Base-by-base conservation (phyloP, 2,329 filamentous ascomycete species). In the Apiospora aurea region DNA sequence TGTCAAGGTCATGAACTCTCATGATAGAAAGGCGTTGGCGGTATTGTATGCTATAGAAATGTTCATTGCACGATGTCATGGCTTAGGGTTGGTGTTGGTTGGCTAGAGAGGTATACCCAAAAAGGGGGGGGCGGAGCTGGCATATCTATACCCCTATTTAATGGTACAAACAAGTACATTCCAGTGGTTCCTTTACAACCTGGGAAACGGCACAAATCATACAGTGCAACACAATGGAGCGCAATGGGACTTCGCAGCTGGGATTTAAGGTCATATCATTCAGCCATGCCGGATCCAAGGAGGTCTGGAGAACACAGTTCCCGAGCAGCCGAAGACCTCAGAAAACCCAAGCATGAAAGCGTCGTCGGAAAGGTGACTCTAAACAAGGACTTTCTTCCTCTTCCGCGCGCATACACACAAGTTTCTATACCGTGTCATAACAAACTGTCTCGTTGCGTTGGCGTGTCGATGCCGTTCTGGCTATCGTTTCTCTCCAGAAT, bases 271-370 rank as follows among this genome's bases (percentile, higher is more conserved):
- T 29, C 69, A 71, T 74, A 26, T 74, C 73, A 74, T 77, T 77
- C 78, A 77, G 79, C 77, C 80, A 80, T 80, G 78, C 78, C 80
- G 79, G 80, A 80, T 78, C 75, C 76, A 77, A 76, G 74, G 72
- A 74, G 69, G 71, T 67, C 70, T 70, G 68, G 73, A 75, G 74
- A 76, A 75, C 73, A 73, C 73, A 72, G 73, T 51, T 68, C 38
- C 44, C 71, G 26, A 51, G 43, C 46, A 61, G 70, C 34, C 69
- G 51, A 64, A 72, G 77, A 76, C 69, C 69, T 67, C 66, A 72
- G 72, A 73, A 72, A 70, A 73, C 71, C 69, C 69, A 67, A 51
- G 47, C 72, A 72, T 73, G 71, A 70, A 72, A 71, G 71, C 75
- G 71, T 74, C 74, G 73, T 74, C 74, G 74, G 73, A 74, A 74